phyloP scores from a whole-genome alignment of 352 stramenopile genomes.

The Globisporangium alternatum region DNA sequence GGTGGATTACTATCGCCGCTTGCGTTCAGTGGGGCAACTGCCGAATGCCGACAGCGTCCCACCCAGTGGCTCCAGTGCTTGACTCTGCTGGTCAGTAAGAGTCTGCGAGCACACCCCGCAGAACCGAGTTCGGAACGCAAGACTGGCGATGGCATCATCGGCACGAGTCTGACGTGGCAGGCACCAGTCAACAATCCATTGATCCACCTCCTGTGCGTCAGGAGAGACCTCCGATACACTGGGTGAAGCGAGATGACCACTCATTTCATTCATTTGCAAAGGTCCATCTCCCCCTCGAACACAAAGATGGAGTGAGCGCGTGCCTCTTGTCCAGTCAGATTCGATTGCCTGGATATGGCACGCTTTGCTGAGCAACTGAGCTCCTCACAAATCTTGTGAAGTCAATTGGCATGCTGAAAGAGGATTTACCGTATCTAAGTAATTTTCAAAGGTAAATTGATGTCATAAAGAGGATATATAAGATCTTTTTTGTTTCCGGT shows the following conservation, averaged over 20 bases:
- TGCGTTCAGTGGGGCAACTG: constrained; percentile 11
- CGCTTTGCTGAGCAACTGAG: not conserved
- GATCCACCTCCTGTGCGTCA: not conserved
- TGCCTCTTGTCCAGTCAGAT: constrained; percentile 11
- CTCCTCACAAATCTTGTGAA: too few relatives aligned
- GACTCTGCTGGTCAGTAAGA: not conserved
- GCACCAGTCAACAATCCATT: not conserved
- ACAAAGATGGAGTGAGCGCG: not conserved
- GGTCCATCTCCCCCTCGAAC: not conserved
- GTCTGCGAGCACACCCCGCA: not conserved
- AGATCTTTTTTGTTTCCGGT: not conserved
- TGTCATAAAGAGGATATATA: not conserved
- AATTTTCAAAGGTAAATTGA: not conserved
- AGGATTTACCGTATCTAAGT: not conserved
- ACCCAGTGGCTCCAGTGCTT: not conserved
- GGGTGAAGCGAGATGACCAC: not conserved
- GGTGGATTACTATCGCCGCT: not conserved
- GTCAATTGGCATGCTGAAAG: not conserved
- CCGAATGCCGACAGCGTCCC: not conserved
- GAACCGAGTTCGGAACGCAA: not conserved
- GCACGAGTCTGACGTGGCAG: not conserved
- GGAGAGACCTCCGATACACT: not conserved
- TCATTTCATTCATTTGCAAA: not conserved
- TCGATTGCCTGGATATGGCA: not conserved
- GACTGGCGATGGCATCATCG: not conserved